phyloP scores from a whole-genome alignment of 805 yeast species.

The Yamadazyma laniorum region DNA sequence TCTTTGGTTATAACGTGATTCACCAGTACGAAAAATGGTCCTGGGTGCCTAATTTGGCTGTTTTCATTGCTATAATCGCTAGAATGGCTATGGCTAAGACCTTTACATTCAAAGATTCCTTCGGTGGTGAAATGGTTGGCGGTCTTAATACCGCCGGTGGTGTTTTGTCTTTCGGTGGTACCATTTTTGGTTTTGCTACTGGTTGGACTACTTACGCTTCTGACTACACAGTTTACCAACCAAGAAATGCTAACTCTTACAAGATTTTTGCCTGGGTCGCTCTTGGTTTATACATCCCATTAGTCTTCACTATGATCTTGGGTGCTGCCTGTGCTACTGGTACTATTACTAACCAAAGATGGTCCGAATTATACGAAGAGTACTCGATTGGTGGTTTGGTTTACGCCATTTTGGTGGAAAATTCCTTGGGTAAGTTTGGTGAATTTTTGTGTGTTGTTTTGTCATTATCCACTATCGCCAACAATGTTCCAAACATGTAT shows the following conservation, averaged over 20 bases:
- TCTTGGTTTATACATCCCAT: constrained; percentile 64
- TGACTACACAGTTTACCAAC: constrained; percentile 89
- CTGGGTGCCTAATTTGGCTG: constrained; percentile 80
- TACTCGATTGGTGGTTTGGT: constrained; percentile 66
- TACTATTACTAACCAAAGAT: constrained; percentile 37
- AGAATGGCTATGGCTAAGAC: constrained; percentile 66
- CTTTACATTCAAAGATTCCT: constrained; percentile 37
- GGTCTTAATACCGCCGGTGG: constrained; percentile 73
- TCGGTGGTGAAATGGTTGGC: constrained; percentile 31
- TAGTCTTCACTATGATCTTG: constrained; percentile 67
- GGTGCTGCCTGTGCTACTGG: constrained; percentile 89
- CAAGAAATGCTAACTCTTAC: constrained; percentile 54
- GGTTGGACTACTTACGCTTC: constrained; percentile 95
- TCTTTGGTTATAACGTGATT: constrained; percentile 82
- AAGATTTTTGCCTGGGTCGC: constrained; percentile 65
- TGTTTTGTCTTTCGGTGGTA: constrained; percentile 78
- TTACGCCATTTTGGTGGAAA: constrained; percentile 70
- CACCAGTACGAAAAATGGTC: constrained; percentile 81
- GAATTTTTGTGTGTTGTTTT: constrained; percentile 83
- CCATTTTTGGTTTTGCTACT: constrained; percentile 83
- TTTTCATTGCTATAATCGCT: constrained; percentile 75
- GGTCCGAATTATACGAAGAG: constrained; percentile 27
- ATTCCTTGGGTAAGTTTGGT: constrained; percentile 86
- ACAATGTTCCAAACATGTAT: constrained; percentile 92
- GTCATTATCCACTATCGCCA: constrained; percentile 84